Base-by-base conservation (phyloP, 768 basidiomycete genomes). In the Lactarius vividus region DNA sequence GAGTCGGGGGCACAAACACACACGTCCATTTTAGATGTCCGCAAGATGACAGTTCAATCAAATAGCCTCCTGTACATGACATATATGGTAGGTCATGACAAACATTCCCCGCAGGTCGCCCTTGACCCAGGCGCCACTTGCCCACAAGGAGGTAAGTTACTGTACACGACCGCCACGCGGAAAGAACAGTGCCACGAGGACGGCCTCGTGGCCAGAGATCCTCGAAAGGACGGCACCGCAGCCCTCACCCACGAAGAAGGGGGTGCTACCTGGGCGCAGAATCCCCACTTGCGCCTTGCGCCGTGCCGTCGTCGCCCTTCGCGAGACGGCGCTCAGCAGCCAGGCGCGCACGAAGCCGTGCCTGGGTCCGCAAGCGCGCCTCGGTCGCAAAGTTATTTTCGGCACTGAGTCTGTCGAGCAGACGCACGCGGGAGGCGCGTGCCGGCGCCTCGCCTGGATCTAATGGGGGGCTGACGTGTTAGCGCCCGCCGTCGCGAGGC, bases 381-480 rank as follows among this genome's bases (percentile, higher is more conserved):
- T 64, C 65, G 63, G 66, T 68, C 20, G 76, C 74, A 33, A 71
- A 71, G 52, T 68, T 67, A 74, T 79, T 82, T 75, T 83, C 84
- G 67, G 76, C 73, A 65, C 78, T 75, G 62, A 85, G 77, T 72
- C 77, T 79, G 64, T 71, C 71, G 61, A 84, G 74, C 63, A 85
- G 74, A 71, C 72, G 73, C 57, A 75, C 71, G 60, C 81, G 82
- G 65, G 68, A 64, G 57, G 73, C 72, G 63, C 65, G 65, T 46
- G 39, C 63, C 28, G 23, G 46, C 56, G 52, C 59, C 60, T 61
- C 33, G 28, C 61, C 8, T n/a, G 33, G 35, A 15, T 39, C 37
- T 39, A 15, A 39, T 33, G 31, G 18, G 15, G 57, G 15, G 40
- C 55, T 26, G 53, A 58, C 44, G 8, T 55, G 23, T 56, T 59